Base-by-base conservation (phyloP, 768 basidiomycete genomes). In the Tulasnella sp. region DNA sequence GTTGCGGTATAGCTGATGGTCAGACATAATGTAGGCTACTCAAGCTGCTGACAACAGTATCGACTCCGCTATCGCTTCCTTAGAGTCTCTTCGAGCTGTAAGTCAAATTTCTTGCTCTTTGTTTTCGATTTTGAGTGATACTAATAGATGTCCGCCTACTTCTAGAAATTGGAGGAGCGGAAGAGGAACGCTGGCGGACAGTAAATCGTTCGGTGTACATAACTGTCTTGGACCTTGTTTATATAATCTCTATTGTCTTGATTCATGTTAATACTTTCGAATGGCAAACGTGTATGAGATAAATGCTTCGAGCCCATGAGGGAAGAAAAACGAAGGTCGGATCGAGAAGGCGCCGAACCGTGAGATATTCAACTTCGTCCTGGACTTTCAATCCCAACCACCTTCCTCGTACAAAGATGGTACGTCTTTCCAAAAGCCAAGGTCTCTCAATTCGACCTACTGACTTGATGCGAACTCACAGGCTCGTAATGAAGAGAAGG, bases 401-500 rank as follows among this genome's bases (percentile, higher is more conserved):
- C 37, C 66, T 41, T 36, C 22, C 68, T 37, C 67, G 41, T 14
- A 36, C 29, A 19, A 62, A 37, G 19, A 71, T 71, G 70, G 70
- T 71, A 37, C 34, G 70, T 39, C 11, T 71, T 63, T 26, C 3
- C 12, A 14, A 22, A 12, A 34, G n/a, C 16, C 14, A 17, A n/a
- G 11, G 14, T 2, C 39, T 4, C 22, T 17, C n/a, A 16, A 42
- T 32, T n/a, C n/a, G 34, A 39, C 19, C 22, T 11, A 16, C 35
- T 34, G 11, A 59, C 36, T 5, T 66, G 11, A n/a, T 67, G 11
- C 44, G 19, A 3, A 22, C 37, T 14, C 26, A 52, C 75, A 94
- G 95, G 95, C 95, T 74, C 90, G 95, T 80, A 98, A 98, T 90
- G 92, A 95, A 80, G 96, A 98, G 81, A 99, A 98, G 80, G 93